Base-by-base conservation (phyloP, 1,139 yeast genomes). In the Zygosaccharomyces sapae region DNA sequence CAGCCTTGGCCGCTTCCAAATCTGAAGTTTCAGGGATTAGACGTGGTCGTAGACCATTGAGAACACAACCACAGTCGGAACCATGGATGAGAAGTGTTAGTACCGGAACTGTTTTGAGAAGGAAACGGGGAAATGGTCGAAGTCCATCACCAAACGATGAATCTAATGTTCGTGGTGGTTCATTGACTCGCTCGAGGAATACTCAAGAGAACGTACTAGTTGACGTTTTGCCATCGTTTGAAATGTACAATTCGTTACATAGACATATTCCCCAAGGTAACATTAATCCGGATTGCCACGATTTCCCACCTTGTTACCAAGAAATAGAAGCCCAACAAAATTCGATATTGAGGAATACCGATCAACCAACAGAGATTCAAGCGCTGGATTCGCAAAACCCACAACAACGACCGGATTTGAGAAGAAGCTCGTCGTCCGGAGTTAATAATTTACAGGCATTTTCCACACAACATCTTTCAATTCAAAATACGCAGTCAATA, bases 201-300 rank as follows among this genome's bases (percentile, higher is more conserved):
- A 44, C 12, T 10, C 31, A 41, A 41, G 52, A 38, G 44, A 52
- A 38, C 45, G 52, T 48, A 44, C 49, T 38, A 18, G 58, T 63
- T 5, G 69, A 65, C 36, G 62, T 65, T 5, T 44, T 65, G 10
- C 69, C 69, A 2, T 65, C 69, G 1, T 65, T 65, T 43, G 67
- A 65, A 41, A 59, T 65, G 57, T 65, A 63, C 45, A 63, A 65
- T 38, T 57, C 64, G 5, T 45, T 65, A 45, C 68, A 63, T 40
- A 57, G 66, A 41, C 65, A 63, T 46, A 63, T 65, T 34, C 69
- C 69, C 2, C 61, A 59, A 35, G 69, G 67, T 1, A 65, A 62
- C 43, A 57, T 61, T 2, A 57, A 63, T 43, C 63, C 65, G 4
- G 66, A 62, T 46, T 53, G 56, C 34, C 65, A 61, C 37, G 66